phyloP scores from a whole-genome alignment of 106 monocot species.

The Acanthochlamys bracteata region DNA sequence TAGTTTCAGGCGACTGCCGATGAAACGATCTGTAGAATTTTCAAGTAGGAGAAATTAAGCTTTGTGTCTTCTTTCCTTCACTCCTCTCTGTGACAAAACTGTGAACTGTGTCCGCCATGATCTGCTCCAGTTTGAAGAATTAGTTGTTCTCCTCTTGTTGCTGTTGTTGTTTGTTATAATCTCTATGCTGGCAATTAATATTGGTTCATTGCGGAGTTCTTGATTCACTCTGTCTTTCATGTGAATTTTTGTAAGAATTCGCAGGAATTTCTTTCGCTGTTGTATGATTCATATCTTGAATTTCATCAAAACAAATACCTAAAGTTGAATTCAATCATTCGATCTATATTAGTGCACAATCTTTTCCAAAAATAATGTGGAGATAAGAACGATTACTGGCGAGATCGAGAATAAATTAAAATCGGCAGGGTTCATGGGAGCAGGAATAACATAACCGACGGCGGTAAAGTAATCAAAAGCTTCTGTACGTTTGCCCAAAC shows the following conservation, averaged over 20 bases:
- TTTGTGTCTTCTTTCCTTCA: constrained; percentile 29
- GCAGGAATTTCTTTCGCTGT: constrained; percentile 10
- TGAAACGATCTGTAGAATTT: constrained; percentile 17
- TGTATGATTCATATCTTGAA: background rate
- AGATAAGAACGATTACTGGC: constrained; percentile 3
- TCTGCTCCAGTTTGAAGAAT: constrained; percentile 12
- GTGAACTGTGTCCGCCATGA: constrained; percentile 35
- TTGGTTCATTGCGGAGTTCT: background rate
- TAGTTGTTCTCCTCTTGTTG: background rate
- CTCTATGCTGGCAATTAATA: background rate
- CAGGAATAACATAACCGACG: constrained; percentile 10
- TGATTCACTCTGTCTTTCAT: background rate
- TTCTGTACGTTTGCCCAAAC: constrained; percentile 14
- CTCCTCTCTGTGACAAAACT: constrained; percentile 18
- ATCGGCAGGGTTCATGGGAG: constrained; percentile 25
- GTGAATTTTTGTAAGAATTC: constrained; percentile 19
- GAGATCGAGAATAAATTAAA: constrained; percentile 32
- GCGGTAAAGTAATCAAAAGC: constrained; percentile 24
- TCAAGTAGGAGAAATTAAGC: constrained; percentile 21
- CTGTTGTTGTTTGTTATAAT: background rate
- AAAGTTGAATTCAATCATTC: background rate
- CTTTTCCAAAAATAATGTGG: background rate
- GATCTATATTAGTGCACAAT: too few species aligned
- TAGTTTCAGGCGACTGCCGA: constrained; percentile 13
- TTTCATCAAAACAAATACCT: background rate